Conservation (phyloP, 371 early-diverging fungal genomes). For the Apophysomyces ossiformis region DNA sequence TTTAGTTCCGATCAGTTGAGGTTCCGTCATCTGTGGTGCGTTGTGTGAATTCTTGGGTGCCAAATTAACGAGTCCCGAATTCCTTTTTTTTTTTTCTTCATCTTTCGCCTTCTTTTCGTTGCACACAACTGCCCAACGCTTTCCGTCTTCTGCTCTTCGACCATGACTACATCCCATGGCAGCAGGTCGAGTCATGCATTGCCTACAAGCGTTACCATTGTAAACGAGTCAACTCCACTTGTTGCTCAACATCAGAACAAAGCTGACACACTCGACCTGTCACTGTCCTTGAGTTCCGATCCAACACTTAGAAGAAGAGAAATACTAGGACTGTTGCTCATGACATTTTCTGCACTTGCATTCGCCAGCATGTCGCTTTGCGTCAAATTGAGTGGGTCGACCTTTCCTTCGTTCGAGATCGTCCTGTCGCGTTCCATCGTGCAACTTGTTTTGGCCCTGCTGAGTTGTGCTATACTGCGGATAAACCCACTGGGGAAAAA, state of each 20-base stretch:
- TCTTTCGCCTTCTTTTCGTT: too few relatives aligned
- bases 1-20: too few relatives aligned
- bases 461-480: constrained; percentile 52
- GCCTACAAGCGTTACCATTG: constrained; percentile 29
- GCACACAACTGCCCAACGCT: too few relatives aligned
- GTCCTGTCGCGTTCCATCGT: constrained; percentile 73
- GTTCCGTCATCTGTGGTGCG: too few relatives aligned
- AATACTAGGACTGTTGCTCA: constrained; percentile 34
- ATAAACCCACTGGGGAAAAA: constrained; percentile 62
- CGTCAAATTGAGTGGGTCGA: constrained; percentile 65
- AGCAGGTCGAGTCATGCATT: constrained; percentile 6
- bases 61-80: too few relatives aligned
- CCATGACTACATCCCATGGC: not conserved
- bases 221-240: constrained; percentile 33
- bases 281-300: constrained; percentile 22
- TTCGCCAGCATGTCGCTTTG: constrained; percentile 75
- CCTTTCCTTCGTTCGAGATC: constrained; percentile 68
- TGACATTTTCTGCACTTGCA: constrained; percentile 73
- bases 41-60: too few relatives aligned
- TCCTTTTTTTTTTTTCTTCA: too few relatives aligned
- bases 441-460: constrained; percentile 60
- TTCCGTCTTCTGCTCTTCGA: not conserved
- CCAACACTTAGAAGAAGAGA: constrained; percentile 24
- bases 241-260: constrained; percentile 15
- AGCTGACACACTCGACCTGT: constrained; percentile 7